phyloP scores from a whole-genome alignment of 306 rosid species.

The Vigna mungo region DNA sequence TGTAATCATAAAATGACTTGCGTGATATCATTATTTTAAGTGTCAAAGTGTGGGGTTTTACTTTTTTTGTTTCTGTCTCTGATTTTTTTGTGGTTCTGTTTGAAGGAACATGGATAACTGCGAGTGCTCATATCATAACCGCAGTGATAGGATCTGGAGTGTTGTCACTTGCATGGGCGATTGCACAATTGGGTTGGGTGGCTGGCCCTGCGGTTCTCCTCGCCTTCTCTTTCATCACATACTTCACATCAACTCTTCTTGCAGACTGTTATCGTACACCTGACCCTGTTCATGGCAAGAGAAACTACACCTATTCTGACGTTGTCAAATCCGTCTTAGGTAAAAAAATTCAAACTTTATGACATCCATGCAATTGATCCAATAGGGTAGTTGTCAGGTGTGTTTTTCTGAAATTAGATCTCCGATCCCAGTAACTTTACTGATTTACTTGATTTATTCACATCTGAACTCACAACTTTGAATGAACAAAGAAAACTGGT shows the following conservation, averaged over 20 bases:
- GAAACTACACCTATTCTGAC: conserved; percentile 90
- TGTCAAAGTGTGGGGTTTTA: no score
- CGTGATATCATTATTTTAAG: no score
- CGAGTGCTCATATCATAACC: conserved; percentile 96
- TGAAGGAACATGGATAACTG: conserved; percentile 94
- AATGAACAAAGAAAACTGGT: background rate
- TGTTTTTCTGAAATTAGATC: background rate
- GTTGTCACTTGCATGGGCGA: conserved; percentile 92
- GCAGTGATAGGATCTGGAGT: conserved; percentile 99
- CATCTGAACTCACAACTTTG: background rate
- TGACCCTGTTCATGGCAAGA: conserved; percentile 80
- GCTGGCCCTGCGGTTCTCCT: conserved; percentile 84
- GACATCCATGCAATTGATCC: background rate
- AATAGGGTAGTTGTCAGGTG: background rate
- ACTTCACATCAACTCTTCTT: conserved; percentile 91
- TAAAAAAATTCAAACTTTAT: conserved; percentile 4
- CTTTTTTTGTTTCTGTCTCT: background rate
- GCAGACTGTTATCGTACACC: conserved; percentile 88
- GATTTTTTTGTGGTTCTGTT: background rate
- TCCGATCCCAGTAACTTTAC: background rate
- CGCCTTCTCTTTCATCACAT: conserved; percentile 88
- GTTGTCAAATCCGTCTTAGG: conserved; percentile 81
- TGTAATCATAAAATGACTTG: no score
- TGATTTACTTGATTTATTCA: no score
- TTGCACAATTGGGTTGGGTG: conserved; percentile 93